Base-by-base conservation (phyloP, 371 early-diverging fungal genomes). In the Mortierella sp. region DNA sequence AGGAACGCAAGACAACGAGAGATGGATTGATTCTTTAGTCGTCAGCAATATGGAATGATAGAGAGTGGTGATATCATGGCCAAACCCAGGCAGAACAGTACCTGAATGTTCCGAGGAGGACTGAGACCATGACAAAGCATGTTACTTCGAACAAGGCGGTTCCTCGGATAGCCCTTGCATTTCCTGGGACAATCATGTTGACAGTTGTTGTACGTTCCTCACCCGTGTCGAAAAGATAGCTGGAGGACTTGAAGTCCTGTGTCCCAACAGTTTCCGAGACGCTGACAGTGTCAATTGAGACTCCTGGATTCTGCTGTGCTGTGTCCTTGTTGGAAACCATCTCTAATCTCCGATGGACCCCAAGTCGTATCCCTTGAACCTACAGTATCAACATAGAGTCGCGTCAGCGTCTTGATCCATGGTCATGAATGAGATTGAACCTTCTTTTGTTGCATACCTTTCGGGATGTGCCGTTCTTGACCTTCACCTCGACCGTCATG, bases 311-410 rank as follows among this genome's bases (percentile, higher is more conserved):
- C 27, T 60, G 54, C 31, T 72, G 71, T 19, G 76, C 73, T 21
- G 71, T 67, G 21, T 51, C 71, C 24, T 79, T 81, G 49, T 80
- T 79, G 3, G 79, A 74, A 1, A 83, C 65, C 74, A 86, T 82
- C 39, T 81, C 51, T 54, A 85, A 63, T 72, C 73, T 71, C 12
- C 80, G 70, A 1, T 78, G 60, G 4, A 88, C 74, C 1, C 81
- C 78, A 10, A 86, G 41, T 29, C 81, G 82, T n/a, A 85, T 55
- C n/a, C 85, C 85, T 67, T 81, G 83, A 3, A 85, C 82, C 87
- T 87, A 73, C 28, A 16, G 34, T 10, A 10, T 10, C 34, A n/a
- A 51, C 13, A 17, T 6, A 48, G 14, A 13, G 25, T 25, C 24
- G 13, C 8, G 4, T 21, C 48, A 48, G 48, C 34, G 13, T 28